A percentile compares a stretch with the other conserved stretches of the same genome.
These are phyloP conservation scores for Calendula officinalis DNA, from an alignment of 129 eudicot genomes.

Conservation along the genomic window DNA sequence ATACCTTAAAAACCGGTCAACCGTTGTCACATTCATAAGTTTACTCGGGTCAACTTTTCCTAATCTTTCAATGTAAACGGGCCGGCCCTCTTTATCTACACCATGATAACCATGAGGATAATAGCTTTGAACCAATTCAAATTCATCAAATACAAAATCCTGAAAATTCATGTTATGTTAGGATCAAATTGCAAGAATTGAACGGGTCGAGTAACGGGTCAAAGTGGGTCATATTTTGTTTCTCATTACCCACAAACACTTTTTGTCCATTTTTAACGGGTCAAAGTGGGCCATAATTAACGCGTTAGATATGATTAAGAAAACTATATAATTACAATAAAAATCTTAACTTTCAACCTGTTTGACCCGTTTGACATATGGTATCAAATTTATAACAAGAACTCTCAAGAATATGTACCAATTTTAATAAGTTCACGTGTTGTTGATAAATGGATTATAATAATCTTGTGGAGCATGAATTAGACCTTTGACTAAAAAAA, in stretches of 20 bases:
- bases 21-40: slow-evolving; percentile 78
- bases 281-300: no score
- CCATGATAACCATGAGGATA: slow-evolving; percentile 97
- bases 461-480: background rate
- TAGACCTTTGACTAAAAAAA: slow-evolving; percentile 1
- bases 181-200: background rate
- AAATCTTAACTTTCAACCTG: background rate
- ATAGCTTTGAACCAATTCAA: slow-evolving; percentile 60
- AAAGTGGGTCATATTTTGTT: no score
- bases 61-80: slow-evolving; percentile 74
- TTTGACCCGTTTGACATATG: background rate
- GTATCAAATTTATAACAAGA: background rate
- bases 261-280: background rate
- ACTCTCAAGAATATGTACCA: background rate
- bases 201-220: no score
- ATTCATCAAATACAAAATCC: slow-evolving; percentile 75
- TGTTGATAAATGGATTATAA: background rate
- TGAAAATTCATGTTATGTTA: slow-evolving; percentile 6
- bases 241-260: background rate
- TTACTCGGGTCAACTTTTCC: slow-evolving; percentile 82
- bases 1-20: slow-evolving; percentile 78
- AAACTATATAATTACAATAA: no score
- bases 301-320: background rate
- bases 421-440: background rate
- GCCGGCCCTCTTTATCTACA: slow-evolving; percentile 75